Evolutionary conservation across 176 grass and related monocot species (phyloP).

Genomic region (Saccharum spontaneum): DNA sequence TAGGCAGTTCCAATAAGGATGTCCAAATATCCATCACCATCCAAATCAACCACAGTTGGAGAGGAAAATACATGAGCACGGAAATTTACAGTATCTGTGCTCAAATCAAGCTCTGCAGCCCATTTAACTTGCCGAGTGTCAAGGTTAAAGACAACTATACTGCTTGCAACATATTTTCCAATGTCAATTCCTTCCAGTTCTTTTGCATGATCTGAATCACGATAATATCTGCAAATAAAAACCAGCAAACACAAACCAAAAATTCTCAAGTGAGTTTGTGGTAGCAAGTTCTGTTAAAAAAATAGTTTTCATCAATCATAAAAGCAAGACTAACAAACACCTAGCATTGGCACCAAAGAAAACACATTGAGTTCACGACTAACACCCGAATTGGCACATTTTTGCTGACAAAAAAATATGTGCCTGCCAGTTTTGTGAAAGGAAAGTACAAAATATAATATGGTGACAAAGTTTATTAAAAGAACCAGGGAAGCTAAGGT

Average conservation of each 20-base stretch:
- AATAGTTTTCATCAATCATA: slow-evolving; percentile 20
- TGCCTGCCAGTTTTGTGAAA: neutral
- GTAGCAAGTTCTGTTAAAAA: slow-evolving; percentile 20
- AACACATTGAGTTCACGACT: neutral
- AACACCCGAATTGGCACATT: slow-evolving; percentile 5
- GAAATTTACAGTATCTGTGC: slow-evolving; percentile 68
- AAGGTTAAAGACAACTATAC: slow-evolving; percentile 95
- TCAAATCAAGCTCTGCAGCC: slow-evolving; percentile 78
- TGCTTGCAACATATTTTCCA: slow-evolving; percentile 83
- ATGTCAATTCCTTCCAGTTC: slow-evolving; percentile 80
- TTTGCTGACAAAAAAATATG: neutral
- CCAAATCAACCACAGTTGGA: slow-evolving; percentile 93
- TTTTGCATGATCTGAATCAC: slow-evolving; percentile 57
- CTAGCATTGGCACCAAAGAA: neutral
- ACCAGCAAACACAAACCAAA: neutral
- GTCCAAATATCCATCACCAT: slow-evolving; percentile 95
- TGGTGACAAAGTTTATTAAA: slow-evolving; percentile 16
- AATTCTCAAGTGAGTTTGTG: neutral
- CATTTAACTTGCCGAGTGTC: slow-evolving; percentile 93
- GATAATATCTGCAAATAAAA: slow-evolving; percentile 75
- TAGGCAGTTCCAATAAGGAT: slow-evolving; percentile 92
- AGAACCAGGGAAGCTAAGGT: slow-evolving; percentile 5
- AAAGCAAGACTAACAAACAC: slow-evolving; percentile 33
- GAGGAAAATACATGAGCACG: slow-evolving; percentile 80
- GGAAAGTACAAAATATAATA: neutral